These are phyloP conservation scores for Populus pruinosa DNA, from an alignment of 345 rosid species.

Conservation along the genomic window DNA sequence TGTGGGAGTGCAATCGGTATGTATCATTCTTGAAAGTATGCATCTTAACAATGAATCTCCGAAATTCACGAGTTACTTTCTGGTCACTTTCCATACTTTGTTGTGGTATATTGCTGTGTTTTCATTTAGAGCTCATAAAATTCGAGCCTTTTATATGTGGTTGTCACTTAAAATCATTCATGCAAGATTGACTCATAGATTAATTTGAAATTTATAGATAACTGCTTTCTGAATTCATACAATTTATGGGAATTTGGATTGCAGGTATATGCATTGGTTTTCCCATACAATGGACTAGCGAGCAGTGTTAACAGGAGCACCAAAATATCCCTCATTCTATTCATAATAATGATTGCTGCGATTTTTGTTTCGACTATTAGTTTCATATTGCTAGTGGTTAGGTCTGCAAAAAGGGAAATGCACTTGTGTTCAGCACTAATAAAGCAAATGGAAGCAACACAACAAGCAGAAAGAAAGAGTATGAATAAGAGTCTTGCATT, in stretches of 20 bases:
- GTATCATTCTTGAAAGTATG: not conserved
- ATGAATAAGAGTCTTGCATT: slow-evolving; percentile 71
- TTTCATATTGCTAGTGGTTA: slow-evolving; percentile 35
- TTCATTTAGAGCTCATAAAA: no score
- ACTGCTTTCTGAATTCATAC: not conserved
- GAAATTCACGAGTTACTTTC: no score
- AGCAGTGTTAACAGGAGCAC: slow-evolving; percentile 18
- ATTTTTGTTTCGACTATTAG: slow-evolving; percentile 21
- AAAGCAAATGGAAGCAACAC: slow-evolving; percentile 75
- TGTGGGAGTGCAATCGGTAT: slow-evolving; percentile 37
- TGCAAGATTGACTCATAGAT: not conserved
- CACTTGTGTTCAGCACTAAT: slow-evolving; percentile 46
- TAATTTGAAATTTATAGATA: not conserved
- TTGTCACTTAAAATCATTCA: not conserved
- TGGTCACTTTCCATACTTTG: no score
- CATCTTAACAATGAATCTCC: not conserved
- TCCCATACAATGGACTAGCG: slow-evolving; percentile 31
- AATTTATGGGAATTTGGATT: not conserved
- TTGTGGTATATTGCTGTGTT: no score
- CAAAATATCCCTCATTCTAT: slow-evolving; percentile 24
- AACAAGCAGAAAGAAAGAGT: slow-evolving; percentile 70
- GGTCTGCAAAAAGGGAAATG: slow-evolving; percentile 46
- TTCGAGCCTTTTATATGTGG: no score
- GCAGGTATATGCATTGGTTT: slow-evolving; percentile 55
- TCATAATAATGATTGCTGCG: slow-evolving; percentile 21